Base-by-base conservation (phyloP, 257 asterid species). In the Scutellaria barbata region DNA sequence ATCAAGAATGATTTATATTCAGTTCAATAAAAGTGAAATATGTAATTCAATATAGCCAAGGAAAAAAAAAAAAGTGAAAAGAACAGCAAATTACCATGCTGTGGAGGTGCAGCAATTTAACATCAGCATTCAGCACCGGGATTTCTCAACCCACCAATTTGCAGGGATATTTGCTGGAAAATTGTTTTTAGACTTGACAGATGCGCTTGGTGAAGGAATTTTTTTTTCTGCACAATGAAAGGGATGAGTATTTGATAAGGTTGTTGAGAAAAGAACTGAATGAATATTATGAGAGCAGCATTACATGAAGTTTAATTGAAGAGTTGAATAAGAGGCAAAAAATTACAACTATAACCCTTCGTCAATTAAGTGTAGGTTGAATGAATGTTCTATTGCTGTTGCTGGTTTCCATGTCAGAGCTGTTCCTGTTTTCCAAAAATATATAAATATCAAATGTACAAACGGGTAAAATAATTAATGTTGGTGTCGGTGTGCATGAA, bases 201-300 rank as follows among this genome's bases (percentile, higher is more conserved):
- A 30, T 30, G 35, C 35, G 3, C 35, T 45, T 45, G n/a, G 51
- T 45, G n/a, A 13, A 56, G 42, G 18, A 17, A 50, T 51, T 33
- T 7, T 51, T 33, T 7, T 39, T 39, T 35, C 62, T 39, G 41
- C 63, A 68, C 37, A 68, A 33, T 67, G 13, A 17, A 53, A 53
- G 39, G 18, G 18, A 7, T 30, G 7, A 12, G 55, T 6, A 52
- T 0, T 0, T 2, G 35, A 42, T 14, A 11, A 12, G 10, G 3
- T 10, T 12, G 17, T 10, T 43, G 69, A 11, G 8, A 10, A 41
- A 43, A 63, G 16, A 43, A 17, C 5, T 18, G 13, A 45, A 6
- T 22, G 20, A 64, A 10, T 17, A 9, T 17, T 39, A 30, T 30
- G 35, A 30, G 35, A 30, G 35, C 35, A 25, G 30, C 30, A 40